Conservation (phyloP, 345 rosid species). For the Linum trigynum region DNA sequence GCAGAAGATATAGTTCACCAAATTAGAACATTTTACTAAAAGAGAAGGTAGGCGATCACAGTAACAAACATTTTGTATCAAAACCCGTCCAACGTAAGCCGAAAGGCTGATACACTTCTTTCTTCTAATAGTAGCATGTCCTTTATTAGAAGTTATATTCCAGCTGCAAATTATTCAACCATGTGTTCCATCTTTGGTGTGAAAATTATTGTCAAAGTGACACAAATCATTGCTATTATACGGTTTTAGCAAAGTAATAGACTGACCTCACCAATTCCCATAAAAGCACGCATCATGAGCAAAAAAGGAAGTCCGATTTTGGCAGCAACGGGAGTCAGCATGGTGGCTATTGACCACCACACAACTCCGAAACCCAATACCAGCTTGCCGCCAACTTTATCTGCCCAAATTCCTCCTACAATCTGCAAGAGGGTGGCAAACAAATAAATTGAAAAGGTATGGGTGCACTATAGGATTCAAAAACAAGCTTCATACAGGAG, state of each 20-base stretch:
- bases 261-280: slow-evolving; percentile 97
- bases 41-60: neutral
- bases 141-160: no score
- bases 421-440: slow-evolving; percentile 34
- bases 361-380: slow-evolving; percentile 92
- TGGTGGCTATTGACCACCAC: slow-evolving; percentile 92
- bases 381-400: slow-evolving; percentile 82
- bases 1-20: neutral
- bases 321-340: slow-evolving; percentile 96
- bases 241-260: slow-evolving; percentile 2
- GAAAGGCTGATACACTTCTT: no score
- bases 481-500: neutral
- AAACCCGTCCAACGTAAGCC: no score
- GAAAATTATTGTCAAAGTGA: no score
- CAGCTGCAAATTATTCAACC: no score
- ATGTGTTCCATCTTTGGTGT: no score
- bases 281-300: slow-evolving; percentile 80
- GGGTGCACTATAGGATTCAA: neutral
- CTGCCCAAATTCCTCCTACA: slow-evolving; percentile 98
- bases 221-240: neutral
- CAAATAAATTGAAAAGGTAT: slow-evolving; percentile 17
- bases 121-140: no score
- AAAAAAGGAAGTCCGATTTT: slow-evolving; percentile 79
- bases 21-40: neutral
- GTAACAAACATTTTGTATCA: no score